Evolutionary conservation across 768 basidiomycete genomes (phyloP), one percentile per base, ranked within the genome.

Genomic region (Lactarius trivialis): DNA sequence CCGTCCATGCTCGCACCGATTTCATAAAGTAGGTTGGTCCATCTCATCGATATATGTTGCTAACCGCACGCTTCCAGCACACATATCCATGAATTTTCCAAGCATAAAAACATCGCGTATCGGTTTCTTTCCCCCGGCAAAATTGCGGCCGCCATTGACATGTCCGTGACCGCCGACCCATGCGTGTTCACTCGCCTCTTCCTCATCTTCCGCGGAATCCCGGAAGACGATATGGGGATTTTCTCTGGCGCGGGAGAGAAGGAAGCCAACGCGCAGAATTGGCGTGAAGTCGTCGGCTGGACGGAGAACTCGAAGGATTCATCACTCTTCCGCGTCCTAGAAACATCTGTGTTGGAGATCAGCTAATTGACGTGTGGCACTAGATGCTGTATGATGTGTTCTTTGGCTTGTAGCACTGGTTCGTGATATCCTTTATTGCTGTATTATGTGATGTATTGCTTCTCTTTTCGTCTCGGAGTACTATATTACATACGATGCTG

Each of bases 81-180:
- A 73, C 90, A 93, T 73, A 78, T 93, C 65, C 77, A 85, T 30
- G 75, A 84, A 14, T 92, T 92, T 72, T 76, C 85, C 11, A 77
- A 78, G 17, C 89, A 93, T 75, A 89, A 86, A 71, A 92, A 93
- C 73, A 90, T 93, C 64, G 91, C 91, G 21, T 93, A 93, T 71
- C 85, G 91, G n/a, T 92, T 93, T 73, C 80, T 93, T 64, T 82
- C 85, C 9, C 91, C 89, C 7, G 77, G 79, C 62, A 87, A 83
- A 68, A 88, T 93, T 49, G 88, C 90, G 7, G 84, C 89, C 3
- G 91, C 91, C n/a, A 82, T 93, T 60, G 91, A 93, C 70, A 89
- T 93, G 65, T 85, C 86, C 1, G 85, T 93, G n/a, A 88, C 89
- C 0, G 79, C 82, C 12, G 88, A 91, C 56, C 85, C 87, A 26